Conservation (phyloP, 2,329 filamentous ascomycete species). For the Alternaria brassicae region DNA sequence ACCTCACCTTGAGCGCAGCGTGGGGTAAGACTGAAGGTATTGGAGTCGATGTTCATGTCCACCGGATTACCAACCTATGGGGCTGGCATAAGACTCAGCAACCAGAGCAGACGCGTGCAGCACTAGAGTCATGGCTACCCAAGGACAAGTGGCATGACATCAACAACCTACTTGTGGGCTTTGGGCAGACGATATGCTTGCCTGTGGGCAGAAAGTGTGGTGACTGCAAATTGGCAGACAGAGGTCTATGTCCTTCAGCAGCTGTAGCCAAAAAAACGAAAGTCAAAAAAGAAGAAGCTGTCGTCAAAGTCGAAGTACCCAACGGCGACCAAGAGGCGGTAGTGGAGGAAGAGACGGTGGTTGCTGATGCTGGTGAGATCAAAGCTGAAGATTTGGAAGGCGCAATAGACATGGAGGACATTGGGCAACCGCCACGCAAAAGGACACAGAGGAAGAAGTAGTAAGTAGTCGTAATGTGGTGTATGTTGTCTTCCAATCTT, state of each 20-base stretch:
- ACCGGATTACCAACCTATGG: constrained; percentile 94
- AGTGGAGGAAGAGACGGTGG: constrained; percentile 28
- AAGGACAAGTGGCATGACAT: constrained; percentile 89
- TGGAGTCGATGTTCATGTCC: constrained; percentile 93
- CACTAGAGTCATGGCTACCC: constrained; percentile 83
- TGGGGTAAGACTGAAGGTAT: constrained; percentile 77
- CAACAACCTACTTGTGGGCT: constrained; percentile 85
- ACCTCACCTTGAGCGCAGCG: constrained; percentile 81
- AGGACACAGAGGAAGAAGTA: constrained; percentile 5
- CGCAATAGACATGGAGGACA: constrained; percentile 45
- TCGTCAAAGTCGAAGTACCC: constrained; percentile 47
- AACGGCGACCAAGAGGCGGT: constrained; percentile 36
- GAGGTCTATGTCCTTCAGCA: constrained; percentile 72
- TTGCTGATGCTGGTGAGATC: constrained; percentile 26
- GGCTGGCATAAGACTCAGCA: constrained; percentile 83
- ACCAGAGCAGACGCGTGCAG: constrained; percentile 80
- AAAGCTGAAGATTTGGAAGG: constrained; percentile 37
- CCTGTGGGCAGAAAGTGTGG: constrained; percentile 82
- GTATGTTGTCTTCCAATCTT: not conserved
- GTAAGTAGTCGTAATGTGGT: not conserved
- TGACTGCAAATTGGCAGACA: constrained; percentile 79
- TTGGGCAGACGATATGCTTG: constrained; percentile 86
- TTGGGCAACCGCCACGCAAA: constrained; percentile 30
- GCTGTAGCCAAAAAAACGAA: constrained; percentile 59
- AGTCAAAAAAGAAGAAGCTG: constrained; percentile 54